A percentile compares a stretch with the other conserved stretches of the same genome.
Evolutionary conservation across 805 yeast species (phyloP).

Genomic region (Ogataea ganodermae): DNA sequence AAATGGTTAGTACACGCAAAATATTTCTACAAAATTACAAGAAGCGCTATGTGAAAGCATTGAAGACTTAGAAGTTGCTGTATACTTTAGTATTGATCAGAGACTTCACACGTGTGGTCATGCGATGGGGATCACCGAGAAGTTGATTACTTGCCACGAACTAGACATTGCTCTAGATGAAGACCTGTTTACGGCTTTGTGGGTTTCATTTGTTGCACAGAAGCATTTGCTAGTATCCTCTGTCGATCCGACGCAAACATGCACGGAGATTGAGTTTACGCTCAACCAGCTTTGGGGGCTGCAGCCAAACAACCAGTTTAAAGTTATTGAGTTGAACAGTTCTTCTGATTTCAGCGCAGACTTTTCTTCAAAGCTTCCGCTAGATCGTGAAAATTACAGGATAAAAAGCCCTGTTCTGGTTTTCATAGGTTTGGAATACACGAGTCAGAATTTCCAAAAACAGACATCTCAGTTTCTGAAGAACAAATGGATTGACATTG

Average conservation of each 20-base stretch:
- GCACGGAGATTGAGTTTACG: slow-evolving; percentile 20
- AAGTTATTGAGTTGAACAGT: slow-evolving; percentile 2
- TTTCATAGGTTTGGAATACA: slow-evolving; percentile 14
- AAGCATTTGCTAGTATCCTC: slow-evolving; percentile 32
- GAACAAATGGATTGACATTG: not conserved
- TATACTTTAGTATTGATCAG: not conserved
- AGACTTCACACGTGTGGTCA: not conserved
- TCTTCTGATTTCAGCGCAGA: slow-evolving; percentile 10
- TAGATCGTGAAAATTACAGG: slow-evolving; percentile 7
- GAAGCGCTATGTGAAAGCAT: too few species aligned
- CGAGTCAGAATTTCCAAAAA: slow-evolving; percentile 15
- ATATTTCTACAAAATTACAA: not conserved
- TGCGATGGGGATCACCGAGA: slow-evolving; percentile 7
- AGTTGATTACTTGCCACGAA: slow-evolving; percentile 6
- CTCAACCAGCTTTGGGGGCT: slow-evolving; percentile 18
- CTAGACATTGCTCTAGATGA: slow-evolving; percentile 18
- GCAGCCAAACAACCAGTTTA: not conserved
- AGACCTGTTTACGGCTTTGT: slow-evolving; percentile 25
- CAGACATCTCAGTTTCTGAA: slow-evolving; percentile 7
- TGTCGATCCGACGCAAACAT: slow-evolving; percentile 14
- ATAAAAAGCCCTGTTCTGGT: slow-evolving; percentile 2
- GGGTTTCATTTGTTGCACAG: slow-evolving; percentile 29
- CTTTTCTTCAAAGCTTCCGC: slow-evolving; percentile 5
- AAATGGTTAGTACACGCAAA: not conserved
- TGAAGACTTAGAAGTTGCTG: not conserved